Conservation (phyloP, 1,284 basidiomycete genomes). For the Ceratobasidium sp. region DNA sequence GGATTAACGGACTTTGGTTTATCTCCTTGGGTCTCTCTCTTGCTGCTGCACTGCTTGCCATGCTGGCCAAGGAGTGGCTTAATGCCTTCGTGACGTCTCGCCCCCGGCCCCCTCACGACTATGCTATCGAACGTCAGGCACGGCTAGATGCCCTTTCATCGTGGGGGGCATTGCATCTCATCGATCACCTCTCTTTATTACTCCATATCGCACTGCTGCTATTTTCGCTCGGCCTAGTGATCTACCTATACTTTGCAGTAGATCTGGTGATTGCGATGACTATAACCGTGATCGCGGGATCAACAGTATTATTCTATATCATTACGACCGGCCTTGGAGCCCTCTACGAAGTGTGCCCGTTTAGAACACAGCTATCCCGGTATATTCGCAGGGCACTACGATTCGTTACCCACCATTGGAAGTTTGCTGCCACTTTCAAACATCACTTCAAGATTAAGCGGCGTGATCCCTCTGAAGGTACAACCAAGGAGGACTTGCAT, state of each 20-base stretch:
- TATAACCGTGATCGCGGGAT: not conserved
- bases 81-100: not conserved
- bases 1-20: too few species aligned
- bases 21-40: too few species aligned
- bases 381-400: too few species aligned
- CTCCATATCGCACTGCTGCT: conserved; percentile 28
- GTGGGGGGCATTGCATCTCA: conserved; percentile 12
- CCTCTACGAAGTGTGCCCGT: not conserved
- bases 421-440: too few species aligned
- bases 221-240: too few species aligned
- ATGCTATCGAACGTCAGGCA: not conserved
- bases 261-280: not conserved
- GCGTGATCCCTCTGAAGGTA: too few species aligned
- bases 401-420: too few species aligned
- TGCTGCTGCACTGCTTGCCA: too few species aligned
- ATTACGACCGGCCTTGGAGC: not conserved
- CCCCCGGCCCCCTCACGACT: not conserved
- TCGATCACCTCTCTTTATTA: conserved; percentile 2
- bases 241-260: not conserved
- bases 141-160: not conserved
- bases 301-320: not conserved
- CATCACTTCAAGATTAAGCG: too few species aligned
- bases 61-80: too few species aligned
- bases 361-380: not conserved
- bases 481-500: not conserved